Conservation (phyloP, 2,329 filamentous ascomycete genomes). For the Trichoderma atroviride region DNA sequence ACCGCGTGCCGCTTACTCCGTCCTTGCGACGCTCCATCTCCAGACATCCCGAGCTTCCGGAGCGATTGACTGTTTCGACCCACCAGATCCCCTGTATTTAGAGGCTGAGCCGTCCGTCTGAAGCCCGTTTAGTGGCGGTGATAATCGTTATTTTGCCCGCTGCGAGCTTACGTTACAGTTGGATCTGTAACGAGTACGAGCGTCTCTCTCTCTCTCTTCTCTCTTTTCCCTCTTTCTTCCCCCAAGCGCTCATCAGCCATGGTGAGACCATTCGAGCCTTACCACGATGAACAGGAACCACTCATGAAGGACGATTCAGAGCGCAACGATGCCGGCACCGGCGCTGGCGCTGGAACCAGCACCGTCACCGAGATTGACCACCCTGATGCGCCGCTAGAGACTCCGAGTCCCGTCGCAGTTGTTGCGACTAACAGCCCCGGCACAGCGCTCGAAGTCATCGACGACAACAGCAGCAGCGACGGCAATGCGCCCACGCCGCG, state of each 20-base stretch:
- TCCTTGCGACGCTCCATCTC: background rate
- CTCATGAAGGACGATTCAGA: slow-evolving; percentile 44
- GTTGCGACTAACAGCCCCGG: background rate
- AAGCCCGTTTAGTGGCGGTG: slow-evolving; percentile 9
- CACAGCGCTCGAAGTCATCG: slow-evolving; percentile 47
- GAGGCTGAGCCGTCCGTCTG: slow-evolving; percentile 19
- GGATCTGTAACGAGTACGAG: background rate
- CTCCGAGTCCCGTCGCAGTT: slow-evolving; percentile 33
- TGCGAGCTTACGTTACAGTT: slow-evolving; percentile 15
- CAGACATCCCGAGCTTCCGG: slow-evolving; percentile 23
- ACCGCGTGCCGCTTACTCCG: slow-evolving; percentile 21
- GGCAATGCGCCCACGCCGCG: slow-evolving; percentile 54
- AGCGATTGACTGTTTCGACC: slow-evolving; percentile 2
- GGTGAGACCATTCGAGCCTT: slow-evolving; percentile 36
- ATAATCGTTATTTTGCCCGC: slow-evolving; percentile 1
- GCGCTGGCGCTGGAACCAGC: slow-evolving; percentile 30
- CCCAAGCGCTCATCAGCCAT: slow-evolving; percentile 32
- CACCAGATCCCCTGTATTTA: slow-evolving; percentile 22
- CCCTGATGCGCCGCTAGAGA: slow-evolving; percentile 48
- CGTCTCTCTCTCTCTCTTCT: background rate
- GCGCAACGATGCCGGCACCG: slow-evolving; percentile 34
- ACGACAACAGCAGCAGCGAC: slow-evolving; percentile 42
- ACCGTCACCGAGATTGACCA: slow-evolving; percentile 35
- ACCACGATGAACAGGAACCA: slow-evolving; percentile 43
- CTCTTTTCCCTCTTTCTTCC: background rate